Evolutionary conservation across 129 eudicot species (phyloP).

Genomic region (Cynara cardunculus): DNA sequence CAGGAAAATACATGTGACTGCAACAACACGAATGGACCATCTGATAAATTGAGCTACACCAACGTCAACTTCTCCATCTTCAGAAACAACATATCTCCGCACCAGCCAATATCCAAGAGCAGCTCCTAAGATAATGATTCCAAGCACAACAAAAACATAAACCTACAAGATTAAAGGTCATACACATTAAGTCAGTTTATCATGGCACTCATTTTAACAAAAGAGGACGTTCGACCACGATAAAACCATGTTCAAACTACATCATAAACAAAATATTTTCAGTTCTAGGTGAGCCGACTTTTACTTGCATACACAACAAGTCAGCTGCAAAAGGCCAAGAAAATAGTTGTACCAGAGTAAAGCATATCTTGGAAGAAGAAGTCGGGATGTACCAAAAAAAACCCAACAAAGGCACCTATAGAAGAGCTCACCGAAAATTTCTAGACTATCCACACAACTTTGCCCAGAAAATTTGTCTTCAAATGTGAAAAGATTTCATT

Average conservation of each 20-base stretch:
- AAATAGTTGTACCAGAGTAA: neutral
- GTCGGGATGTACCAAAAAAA: no score
- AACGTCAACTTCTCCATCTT: slow-evolving; percentile 77
- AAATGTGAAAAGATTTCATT: neutral
- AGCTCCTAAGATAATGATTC: slow-evolving; percentile 67
- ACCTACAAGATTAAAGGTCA: slow-evolving; percentile 44
- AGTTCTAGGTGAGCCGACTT: neutral
- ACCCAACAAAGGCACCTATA: neutral
- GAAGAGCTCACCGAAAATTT: neutral
- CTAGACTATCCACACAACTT: neutral
- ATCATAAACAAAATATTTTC: neutral
- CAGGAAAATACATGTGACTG: slow-evolving; percentile 65
- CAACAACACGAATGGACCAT: slow-evolving; percentile 79
- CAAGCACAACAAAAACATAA: slow-evolving; percentile 43
- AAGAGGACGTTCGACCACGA: neutral
- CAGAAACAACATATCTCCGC: slow-evolving; percentile 60
- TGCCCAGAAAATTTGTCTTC: neutral
- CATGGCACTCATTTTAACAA: neutral
- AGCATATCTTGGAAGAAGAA: neutral
- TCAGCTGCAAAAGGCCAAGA: neutral
- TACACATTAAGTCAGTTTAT: neutral
- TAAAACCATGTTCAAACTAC: neutral
- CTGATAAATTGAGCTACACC: slow-evolving; percentile 84
- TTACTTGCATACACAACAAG: neutral
- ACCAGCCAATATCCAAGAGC: slow-evolving; percentile 79